Conservation (phyloP, 345 rosid genomes). For the Brassica cretica region DNA sequence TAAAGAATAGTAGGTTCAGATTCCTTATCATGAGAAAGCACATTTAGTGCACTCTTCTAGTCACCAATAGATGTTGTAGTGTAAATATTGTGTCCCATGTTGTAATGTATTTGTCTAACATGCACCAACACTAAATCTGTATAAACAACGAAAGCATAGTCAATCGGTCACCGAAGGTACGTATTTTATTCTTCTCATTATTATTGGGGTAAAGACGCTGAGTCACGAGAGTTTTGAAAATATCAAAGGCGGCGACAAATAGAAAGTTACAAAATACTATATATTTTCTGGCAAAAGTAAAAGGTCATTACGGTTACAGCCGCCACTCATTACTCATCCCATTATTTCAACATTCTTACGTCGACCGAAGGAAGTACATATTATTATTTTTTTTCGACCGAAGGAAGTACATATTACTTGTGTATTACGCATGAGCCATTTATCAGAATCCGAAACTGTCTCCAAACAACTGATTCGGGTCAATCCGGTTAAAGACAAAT, state of each 20-base stretch:
- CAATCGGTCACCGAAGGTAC: not conserved
- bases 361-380: not conserved
- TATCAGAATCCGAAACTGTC: too few relatives aligned
- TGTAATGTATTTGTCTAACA: not conserved
- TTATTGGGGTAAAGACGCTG: not conserved
- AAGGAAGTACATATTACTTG: too few relatives aligned
- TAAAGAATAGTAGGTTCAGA: not conserved
- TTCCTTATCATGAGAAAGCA: not conserved
- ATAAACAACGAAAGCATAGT: not conserved
- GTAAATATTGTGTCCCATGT: not conserved
- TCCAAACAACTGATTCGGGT: too few relatives aligned
- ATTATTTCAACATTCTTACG: not conserved
- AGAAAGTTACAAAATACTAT: slow-evolving; percentile 16
- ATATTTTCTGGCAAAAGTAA: not conserved
- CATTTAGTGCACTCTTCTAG: not conserved
- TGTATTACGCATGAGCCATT: too few relatives aligned
- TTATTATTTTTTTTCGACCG: not conserved
- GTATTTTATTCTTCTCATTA: not conserved
- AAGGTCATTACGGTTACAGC: slow-evolving; percentile 1
- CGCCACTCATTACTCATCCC: slow-evolving; percentile 7
- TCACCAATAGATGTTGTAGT: not conserved
- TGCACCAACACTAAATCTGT: not conserved
- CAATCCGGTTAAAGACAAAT: too few relatives aligned
- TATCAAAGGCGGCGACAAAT: slow-evolving; percentile 24
- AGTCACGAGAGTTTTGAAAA: not conserved